A percentile compares a stretch with the other conserved stretches of the same genome.
These are phyloP conservation scores for Iris macrosiphon DNA, from an alignment of 106 monocot species.

Conservation along the genomic window DNA sequence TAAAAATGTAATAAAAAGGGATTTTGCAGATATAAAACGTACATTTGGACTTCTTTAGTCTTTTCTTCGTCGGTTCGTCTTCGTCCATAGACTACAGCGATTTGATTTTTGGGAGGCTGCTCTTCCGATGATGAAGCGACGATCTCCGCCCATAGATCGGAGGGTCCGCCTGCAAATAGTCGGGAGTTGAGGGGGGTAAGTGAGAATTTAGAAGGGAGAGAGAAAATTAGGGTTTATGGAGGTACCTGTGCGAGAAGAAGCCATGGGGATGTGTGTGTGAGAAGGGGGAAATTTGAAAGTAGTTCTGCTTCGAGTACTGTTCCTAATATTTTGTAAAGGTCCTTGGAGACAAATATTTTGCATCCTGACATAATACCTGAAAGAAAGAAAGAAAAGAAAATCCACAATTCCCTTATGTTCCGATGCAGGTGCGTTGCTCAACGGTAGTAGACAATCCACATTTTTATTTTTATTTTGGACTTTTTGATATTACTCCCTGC, in stretches of 20 bases:
- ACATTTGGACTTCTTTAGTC: slow-evolving; percentile 9
- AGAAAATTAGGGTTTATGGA: slow-evolving; percentile 1
- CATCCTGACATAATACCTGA: too few species aligned
- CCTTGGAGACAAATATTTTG: too few species aligned
- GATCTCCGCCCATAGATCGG: slow-evolving; percentile 42
- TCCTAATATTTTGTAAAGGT: too few species aligned
- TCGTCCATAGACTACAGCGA: slow-evolving; percentile 35
- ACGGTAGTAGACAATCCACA: too few species aligned
- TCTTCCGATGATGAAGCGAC: slow-evolving; percentile 10
- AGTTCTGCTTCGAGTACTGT: too few species aligned
- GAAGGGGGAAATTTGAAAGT: slow-evolving; percentile 1
- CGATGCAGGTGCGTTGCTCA: too few species aligned
- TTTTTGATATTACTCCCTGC: too few species aligned
- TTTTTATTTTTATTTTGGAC: too few species aligned
- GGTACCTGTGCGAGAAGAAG: slow-evolving; percentile 26
- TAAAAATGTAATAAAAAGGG: too few species aligned
- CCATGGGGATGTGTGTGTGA: slow-evolving; percentile 12
- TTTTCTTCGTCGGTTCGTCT: slow-evolving; percentile 12
- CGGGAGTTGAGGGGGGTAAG: neutral
- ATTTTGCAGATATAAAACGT: neutral
- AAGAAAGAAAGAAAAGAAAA: too few species aligned
- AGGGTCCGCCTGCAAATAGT: slow-evolving; percentile 8
- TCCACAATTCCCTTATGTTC: too few species aligned
- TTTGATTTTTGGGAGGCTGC: slow-evolving; percentile 3
- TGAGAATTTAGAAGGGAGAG: neutral